phyloP scores from a whole-genome alignment of 2,329 filamentous ascomycete species.

The Didymella arachidicola region DNA sequence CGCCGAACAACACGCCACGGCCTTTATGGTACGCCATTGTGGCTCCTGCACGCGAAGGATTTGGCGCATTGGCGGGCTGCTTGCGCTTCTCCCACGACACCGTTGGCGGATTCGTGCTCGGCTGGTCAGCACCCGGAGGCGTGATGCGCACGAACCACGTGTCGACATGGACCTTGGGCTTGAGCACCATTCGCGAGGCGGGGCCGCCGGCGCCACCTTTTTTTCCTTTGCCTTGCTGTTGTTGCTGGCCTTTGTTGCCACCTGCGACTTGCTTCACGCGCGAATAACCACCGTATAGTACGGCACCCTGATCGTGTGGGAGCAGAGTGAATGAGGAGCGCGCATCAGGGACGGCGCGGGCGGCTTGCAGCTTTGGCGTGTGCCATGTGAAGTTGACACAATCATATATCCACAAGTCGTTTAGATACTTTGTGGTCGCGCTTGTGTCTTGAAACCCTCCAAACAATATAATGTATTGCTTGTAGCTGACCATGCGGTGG shows the following conservation, averaged over 20 bases:
- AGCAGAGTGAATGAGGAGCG: slow-evolving; percentile 91
- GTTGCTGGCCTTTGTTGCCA: slow-evolving; percentile 67
- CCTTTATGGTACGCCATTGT: slow-evolving; percentile 97
- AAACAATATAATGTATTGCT: slow-evolving; percentile 95
- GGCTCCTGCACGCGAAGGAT: slow-evolving; percentile 81
- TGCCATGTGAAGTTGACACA: slow-evolving; percentile 87
- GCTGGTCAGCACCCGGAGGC: slow-evolving; percentile 72
- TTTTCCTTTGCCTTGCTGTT: slow-evolving; percentile 48
- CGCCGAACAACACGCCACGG: slow-evolving; percentile 90
- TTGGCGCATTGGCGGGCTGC: slow-evolving; percentile 87
- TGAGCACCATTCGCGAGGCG: slow-evolving; percentile 74
- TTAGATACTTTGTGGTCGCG: slow-evolving; percentile 90
- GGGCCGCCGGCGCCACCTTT: slow-evolving; percentile 63
- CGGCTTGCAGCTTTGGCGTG: slow-evolving; percentile 75
- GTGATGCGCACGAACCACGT: slow-evolving; percentile 90
- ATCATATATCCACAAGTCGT: slow-evolving; percentile 96
- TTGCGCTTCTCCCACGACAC: slow-evolving; percentile 94
- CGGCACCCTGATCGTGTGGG: slow-evolving; percentile 87
- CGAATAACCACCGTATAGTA: slow-evolving; percentile 93
- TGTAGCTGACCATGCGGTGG: slow-evolving; percentile 95
- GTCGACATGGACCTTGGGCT: slow-evolving; percentile 91
- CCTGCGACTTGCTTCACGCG: slow-evolving; percentile 74
- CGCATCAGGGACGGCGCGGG: slow-evolving; percentile 86
- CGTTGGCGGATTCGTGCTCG: slow-evolving; percentile 70
- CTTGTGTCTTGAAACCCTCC: slow-evolving; percentile 98